Conservation (phyloP, 2,329 filamentous ascomycete species). For the Trichoderma guizhouense region DNA sequence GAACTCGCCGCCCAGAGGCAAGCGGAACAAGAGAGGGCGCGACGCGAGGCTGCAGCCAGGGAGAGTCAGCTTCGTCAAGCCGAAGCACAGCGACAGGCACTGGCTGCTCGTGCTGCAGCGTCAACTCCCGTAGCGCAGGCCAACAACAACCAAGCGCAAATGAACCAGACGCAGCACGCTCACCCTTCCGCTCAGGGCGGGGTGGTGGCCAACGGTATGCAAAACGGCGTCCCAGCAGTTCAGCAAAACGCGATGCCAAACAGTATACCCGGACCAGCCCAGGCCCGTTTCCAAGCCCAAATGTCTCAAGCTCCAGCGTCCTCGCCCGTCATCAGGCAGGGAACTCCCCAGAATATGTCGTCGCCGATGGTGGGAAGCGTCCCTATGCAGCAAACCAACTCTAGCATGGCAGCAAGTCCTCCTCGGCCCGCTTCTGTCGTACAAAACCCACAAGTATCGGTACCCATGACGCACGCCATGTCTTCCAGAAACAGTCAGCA, state of each 20-base stretch:
- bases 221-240: constrained; percentile 31
- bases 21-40: constrained; percentile 42
- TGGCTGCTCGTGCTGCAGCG: constrained; percentile 30
- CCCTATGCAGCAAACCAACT: constrained; percentile 63
- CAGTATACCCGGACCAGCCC: constrained; percentile 36
- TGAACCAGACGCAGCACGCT: constrained; percentile 32
- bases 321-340: constrained; percentile 64
- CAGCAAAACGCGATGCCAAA: constrained; percentile 38
- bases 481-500: constrained; percentile 63
- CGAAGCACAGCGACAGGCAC: constrained; percentile 35
- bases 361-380: constrained; percentile 62
- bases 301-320: constrained; percentile 62
- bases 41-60: constrained; percentile 35
- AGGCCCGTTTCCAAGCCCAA: constrained; percentile 51
- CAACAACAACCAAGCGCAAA: constrained; percentile 25
- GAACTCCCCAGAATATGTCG: constrained; percentile 62
- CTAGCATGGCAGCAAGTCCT: constrained; percentile 66
- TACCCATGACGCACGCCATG: constrained; percentile 61
- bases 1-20: constrained; percentile 43
- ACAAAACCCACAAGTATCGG: constrained; percentile 57
- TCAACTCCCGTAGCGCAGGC: constrained; percentile 27
- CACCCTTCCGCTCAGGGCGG: constrained; percentile 38
- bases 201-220: constrained; percentile 36
- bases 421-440: constrained; percentile 64
- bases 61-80: constrained; percentile 37